Base-by-base conservation (phyloP, 345 rosid species). In the Acer campestre region DNA sequence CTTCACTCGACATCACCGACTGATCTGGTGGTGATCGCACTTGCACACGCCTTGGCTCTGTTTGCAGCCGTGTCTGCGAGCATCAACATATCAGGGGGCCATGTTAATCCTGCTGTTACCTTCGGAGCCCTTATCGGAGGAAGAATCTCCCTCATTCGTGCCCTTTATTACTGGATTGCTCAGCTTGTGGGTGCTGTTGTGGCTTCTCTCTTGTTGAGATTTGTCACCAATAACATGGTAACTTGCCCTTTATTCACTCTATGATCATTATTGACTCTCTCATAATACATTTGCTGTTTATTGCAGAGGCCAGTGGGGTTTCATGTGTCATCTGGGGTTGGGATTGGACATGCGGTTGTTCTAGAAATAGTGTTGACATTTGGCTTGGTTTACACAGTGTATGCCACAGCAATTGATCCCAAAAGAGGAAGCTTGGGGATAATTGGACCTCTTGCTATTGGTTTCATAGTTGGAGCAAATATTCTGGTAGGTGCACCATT, bases 51-150 rank as follows among this genome's bases (percentile, higher is more conserved):
- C 11, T 84, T 93, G 56, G 90, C 87, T 2, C 74, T 92, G 0
- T 87, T 89, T 35, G 86, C 93, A 0, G 92, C 93, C 0, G 88
- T 90, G 46, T 82, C 97, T 0, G 86, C 89, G 0, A 85, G 90
- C 77, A 84, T 88, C 69, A 92, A 90, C 83, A 63, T 89, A 73
- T 93, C 95, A 0, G 93, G 93, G 12, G 98, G 94, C 44, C 96
- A 93, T 67, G 85, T 91, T 31, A 93, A 93, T 78, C 94, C 98
- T 1, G 98, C 98, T 0, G 92, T 90, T 62, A 92, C 98, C 73
- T 88, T 90, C 9, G 92, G 83, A 18, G 85, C 93, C 44, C 85
- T 92, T 11, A 70, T 92, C 10, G 94, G 97, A 16, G 95, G 97
- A 42, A 86, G 93, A 81, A 71, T 93, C 71, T 82, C 94, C 0